Evolutionary conservation across 495 filamentous ascomycete genomes (phyloP), one percentile per base, ranked within the genome.

Genomic region (Xylaria grammica): DNA sequence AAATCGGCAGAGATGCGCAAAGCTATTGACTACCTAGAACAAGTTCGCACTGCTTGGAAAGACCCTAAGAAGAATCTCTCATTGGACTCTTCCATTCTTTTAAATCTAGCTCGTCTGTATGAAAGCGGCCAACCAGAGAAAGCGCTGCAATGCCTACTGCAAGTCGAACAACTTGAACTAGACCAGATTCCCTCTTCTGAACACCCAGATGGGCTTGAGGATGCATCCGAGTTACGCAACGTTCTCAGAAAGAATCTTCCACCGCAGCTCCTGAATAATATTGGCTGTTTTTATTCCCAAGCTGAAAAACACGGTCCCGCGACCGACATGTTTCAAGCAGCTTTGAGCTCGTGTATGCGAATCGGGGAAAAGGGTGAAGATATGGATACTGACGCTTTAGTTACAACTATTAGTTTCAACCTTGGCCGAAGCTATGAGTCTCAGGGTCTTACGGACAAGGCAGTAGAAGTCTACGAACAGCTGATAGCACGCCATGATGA

Each of bases 361-460:
- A 87, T 89, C 46, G 83, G 87, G 19, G 87, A 91, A 62, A 85
- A 84, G 65, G 87, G 89, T 67, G 82, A 84, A 26, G 84, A 85
- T 3, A 75, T 86, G n/a, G 94, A 97, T 70, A 90, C 87, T 0
- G 95, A 98, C 72, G 91, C 93, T 2, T 84, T 99, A 5, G 88
- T 97, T 27, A 96, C 93, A 0, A 96, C 92, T 4, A 93, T 99
- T 69, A 93, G 90, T 66, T 99, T 93, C 79, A 99, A 98, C 73
- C 87, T 99, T 29, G 95, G 90, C n/a, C 86, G 95, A n/a, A 94
- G 92, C 24, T 97, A 97, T 69, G 95, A 99, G 75, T 89, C 91
- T 1, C 88, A 89, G 6, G 89, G 90, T 40, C 84, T 92, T 71
- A 81, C 88, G 27, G 91, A 96, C 50, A 88, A 94, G 69, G 96